phyloP scores from a whole-genome alignment of 75 land plant species.

The Cupressus sempervirens region DNA sequence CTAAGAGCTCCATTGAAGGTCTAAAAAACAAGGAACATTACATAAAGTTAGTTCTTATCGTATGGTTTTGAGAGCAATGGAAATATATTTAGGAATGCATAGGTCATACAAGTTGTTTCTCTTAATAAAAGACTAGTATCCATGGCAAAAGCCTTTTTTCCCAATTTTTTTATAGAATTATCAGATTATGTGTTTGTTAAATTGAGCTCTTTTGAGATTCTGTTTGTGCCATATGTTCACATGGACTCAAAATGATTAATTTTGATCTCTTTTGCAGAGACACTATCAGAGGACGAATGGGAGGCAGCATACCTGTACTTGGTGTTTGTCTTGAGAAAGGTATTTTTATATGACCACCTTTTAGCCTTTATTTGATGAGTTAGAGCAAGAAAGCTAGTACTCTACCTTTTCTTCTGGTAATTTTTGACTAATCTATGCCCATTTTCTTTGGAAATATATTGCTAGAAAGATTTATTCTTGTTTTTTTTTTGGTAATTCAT shows the following conservation, averaged over 20 bases:
- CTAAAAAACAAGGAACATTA: too few relatives aligned
- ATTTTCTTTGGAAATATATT: not conserved
- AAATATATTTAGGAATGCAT: not conserved
- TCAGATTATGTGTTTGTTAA: not conserved
- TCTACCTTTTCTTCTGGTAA: not conserved
- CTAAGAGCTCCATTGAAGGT: too few relatives aligned
- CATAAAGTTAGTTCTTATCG: not conserved
- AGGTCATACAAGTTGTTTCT: not conserved
- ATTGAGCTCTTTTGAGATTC: not conserved
- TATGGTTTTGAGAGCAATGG: not conserved
- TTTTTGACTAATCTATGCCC: not conserved
- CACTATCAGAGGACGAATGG: slow-evolving; percentile 86
- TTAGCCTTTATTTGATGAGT: not conserved
- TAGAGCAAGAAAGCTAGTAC: not conserved
- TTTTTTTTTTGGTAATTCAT: not conserved
- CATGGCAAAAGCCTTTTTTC: not conserved
- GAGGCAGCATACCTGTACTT: slow-evolving; percentile 86
- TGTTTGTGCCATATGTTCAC: not conserved
- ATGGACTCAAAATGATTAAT: not conserved
- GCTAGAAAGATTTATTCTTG: not conserved
- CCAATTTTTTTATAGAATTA: not conserved
- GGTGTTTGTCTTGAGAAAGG: slow-evolving; percentile 82
- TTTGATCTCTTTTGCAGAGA: slow-evolving; percentile 25
- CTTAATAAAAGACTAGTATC: not conserved
- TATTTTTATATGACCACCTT: slow-evolving; percentile 6